These are phyloP conservation scores for Strombidium stylifer DNA, from an alignment of 73 alveolate species.

Conservation along the genomic window DNA sequence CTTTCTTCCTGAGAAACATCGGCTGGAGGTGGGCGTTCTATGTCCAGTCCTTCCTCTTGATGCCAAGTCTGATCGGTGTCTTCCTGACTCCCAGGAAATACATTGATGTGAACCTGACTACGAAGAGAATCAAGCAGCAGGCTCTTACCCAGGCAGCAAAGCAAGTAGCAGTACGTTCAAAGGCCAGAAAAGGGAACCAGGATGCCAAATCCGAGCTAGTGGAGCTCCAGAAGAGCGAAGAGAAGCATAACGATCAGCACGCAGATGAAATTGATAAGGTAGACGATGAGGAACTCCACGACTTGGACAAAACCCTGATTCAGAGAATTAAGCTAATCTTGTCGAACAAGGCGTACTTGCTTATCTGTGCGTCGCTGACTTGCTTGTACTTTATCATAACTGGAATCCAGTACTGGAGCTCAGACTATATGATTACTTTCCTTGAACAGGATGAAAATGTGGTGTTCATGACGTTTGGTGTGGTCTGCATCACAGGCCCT, in stretches of 20 bases:
- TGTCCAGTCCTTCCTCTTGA: constrained; percentile 2
- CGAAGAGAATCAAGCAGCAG: too few species aligned
- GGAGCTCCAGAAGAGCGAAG: too few species aligned
- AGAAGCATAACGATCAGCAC: too few species aligned
- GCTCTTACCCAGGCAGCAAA: too few species aligned
- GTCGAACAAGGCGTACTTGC: constrained; percentile 7
- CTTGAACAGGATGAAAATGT: constrained; percentile 62
- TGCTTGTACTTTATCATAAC: constrained; percentile 86
- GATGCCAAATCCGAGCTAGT: too few species aligned
- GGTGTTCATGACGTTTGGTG: constrained; percentile 69
- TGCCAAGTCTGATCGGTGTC: constrained; percentile 1
- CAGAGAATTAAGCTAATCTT: too few species aligned
- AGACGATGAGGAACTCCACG: too few species aligned
- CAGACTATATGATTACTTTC: constrained; percentile 84
- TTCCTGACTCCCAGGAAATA: neutral
- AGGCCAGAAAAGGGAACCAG: too few species aligned
- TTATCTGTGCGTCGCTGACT: constrained; percentile 52
- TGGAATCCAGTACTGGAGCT: constrained; percentile 95
- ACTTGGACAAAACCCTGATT: too few species aligned
- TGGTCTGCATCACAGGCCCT: constrained; percentile 88
- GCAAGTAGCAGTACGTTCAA: too few species aligned
- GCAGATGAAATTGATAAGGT: too few species aligned
- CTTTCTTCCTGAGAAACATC: neutral
- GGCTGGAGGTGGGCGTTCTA: constrained; percentile 28
- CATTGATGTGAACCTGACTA: too few species aligned